These are phyloP conservation scores for Neotropicomus parvogracilis DNA, from an alignment of 1,284 basidiomycete species.

Conservation along the genomic window DNA sequence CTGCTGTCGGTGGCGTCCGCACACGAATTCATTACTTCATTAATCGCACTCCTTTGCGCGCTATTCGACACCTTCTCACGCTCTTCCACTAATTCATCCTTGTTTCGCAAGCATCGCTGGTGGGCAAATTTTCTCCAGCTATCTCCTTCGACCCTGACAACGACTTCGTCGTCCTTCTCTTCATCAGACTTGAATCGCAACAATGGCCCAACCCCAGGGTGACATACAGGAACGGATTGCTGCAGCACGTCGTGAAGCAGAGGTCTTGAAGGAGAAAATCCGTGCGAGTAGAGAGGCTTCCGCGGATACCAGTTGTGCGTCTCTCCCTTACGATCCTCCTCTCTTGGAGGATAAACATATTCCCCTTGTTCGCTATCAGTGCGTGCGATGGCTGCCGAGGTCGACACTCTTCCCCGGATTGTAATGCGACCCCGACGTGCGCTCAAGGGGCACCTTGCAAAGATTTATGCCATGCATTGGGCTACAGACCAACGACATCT, in stretches of 20 bases:
- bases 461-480: slow-evolving; percentile 99
- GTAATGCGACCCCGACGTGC: slow-evolving; percentile 94
- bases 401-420: slow-evolving; percentile 91
- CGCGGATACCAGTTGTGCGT: slow-evolving; percentile 91
- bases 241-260: slow-evolving; percentile 92
- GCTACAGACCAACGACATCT: slow-evolving; percentile 94
- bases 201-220: slow-evolving; percentile 75
- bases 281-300: slow-evolving; percentile 91
- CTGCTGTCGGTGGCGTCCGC: slow-evolving; percentile 10
- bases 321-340: slow-evolving; percentile 1
- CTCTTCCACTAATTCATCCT: slow-evolving; percentile 25
- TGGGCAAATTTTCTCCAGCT: slow-evolving; percentile 26
- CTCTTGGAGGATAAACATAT: slow-evolving; percentile 7
- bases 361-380: slow-evolving; percentile 46
- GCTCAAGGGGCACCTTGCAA: slow-evolving; percentile 94
- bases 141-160: not conserved
- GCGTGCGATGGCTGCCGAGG: slow-evolving; percentile 94
- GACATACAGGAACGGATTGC: slow-evolving; percentile 95
- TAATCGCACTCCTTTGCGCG: slow-evolving; percentile 13
- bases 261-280: slow-evolving; percentile 97
- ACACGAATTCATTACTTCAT: slow-evolving; percentile 10
- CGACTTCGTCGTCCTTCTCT: not conserved
- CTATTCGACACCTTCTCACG: slow-evolving; percentile 26
- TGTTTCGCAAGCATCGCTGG: slow-evolving; percentile 28
- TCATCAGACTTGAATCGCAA: slow-evolving; percentile 11